Evolutionary conservation across 2,329 filamentous ascomycete genomes (phyloP), one percentile per base, ranked within the genome.

Genomic region (Ophiostoma sp.): DNA sequence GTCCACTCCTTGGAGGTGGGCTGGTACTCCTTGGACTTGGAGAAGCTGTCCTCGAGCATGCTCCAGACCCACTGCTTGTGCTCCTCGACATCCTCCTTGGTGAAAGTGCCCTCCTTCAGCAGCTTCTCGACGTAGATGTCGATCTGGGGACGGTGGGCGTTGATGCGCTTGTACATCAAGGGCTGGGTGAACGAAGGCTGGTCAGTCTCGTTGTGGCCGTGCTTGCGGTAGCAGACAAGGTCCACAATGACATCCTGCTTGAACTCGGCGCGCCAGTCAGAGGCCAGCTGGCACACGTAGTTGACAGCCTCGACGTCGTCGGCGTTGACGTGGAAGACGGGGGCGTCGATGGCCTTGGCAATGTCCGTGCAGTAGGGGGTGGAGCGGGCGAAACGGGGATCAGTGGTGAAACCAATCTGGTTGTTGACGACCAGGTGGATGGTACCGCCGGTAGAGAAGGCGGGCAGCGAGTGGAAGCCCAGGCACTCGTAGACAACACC

Each of bases 1-100:
- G 97, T 88, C 95, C 95, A 99, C 81, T 99, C 95, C 82, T 97
- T 96, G 73, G 93, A 91, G 55, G 91, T 96, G 63, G 95, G 92
- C 79, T 94, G 90, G 81, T 99, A 99, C 76, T 99, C 94, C 81
- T 96, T 98, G 80, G 93, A 97, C 80, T 94, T 93, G 75, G 92
- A 85, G 80, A 98, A 99, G 81, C 93, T 97, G 79, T 98, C 94
- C 76, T 97, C 94, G 69, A 99, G 85, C 93, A 98, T 98, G 71
- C 91, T 91, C 95, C 94, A 99, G 70, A 98, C 95, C 95, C 95
- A 99, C 79, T 96, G 91, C 85, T 96, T 97, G 85, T 99, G 95
- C 84, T 99, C 95, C 69, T 99, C 94, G 70, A 99, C 90, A 77
- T 99, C 95, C 75, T 95, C 93, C 82, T 97, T 94, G 73, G 92